Base-by-base conservation (phyloP, 2,329 filamentous ascomycete species). In the Penicillium capsulatum region DNA sequence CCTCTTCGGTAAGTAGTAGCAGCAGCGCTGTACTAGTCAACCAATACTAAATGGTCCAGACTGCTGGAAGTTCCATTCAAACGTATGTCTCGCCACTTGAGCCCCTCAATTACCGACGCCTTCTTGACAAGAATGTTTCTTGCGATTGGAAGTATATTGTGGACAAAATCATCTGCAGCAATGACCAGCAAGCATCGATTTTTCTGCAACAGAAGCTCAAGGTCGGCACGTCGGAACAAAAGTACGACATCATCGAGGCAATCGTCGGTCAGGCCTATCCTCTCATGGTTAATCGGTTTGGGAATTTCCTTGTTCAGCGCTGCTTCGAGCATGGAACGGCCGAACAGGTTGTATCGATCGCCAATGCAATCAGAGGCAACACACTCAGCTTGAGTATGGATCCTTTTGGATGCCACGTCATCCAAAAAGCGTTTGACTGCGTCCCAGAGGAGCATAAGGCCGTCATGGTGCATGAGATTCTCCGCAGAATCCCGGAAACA, bases 121-220 rank as follows among this genome's bases (percentile, higher is more conserved):
- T 98, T 27, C 80, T 97, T 32, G 92, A 98, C 60, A 89, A 90
- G 59, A 95, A 91, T 61, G 88, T 94, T 66, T 94, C 86, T 59
- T 97, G 91, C 70, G 94, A 98, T 71, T 98, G 91, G 92, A 94
- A 92, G 70, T 96, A 95, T 64, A 96, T 98, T 55, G 92, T 98
- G 39, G 91, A 98, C 72, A 97, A 97, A 74, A 98, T 98, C 61
- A 90, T 98, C 52, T 94, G 88, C 78, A 96, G 90, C 71, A 97
- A 98, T 65, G 92, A 98, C 61, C 92, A 98, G 67, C 92, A 98
- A 67, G 92, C 94, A 7, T 98, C 92, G 2, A 97, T 98, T 58
- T 98, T 98, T 68, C 74, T 98, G 31, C 92, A 98, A 65, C 92
- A 98, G 70, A 98, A 98, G 72, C 84, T 98, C 54, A 98, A 98